Conservation (phyloP, 2,329 filamentous ascomycete genomes). For the Cladosporium sp. region DNA sequence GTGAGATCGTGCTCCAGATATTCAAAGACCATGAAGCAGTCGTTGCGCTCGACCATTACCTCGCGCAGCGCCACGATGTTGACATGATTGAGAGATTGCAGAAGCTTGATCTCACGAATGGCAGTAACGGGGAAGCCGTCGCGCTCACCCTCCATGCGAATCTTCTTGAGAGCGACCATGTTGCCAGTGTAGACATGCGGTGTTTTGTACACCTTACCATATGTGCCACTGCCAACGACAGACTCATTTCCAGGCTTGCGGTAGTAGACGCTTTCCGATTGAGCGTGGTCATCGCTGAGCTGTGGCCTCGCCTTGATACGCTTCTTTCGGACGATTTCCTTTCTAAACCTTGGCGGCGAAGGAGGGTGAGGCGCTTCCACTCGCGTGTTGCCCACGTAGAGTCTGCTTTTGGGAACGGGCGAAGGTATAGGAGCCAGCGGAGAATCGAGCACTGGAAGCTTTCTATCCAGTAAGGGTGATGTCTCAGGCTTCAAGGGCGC, state of each 20-base stretch:
- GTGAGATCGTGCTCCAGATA: slow-evolving; percentile 96
- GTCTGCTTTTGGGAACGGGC: slow-evolving; percentile 30
- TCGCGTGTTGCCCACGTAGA: slow-evolving; percentile 31
- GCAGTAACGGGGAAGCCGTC: slow-evolving; percentile 91
- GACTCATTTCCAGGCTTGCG: slow-evolving; percentile 97
- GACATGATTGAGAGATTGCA: slow-evolving; percentile 77
- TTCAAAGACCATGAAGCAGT: slow-evolving; percentile 99
- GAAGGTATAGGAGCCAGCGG: slow-evolving; percentile 19
- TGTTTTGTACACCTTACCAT: slow-evolving; percentile 94
- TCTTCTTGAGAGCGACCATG: slow-evolving; percentile 81
- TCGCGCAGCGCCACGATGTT: slow-evolving; percentile 83
- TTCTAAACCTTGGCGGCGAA: slow-evolving; percentile 30
- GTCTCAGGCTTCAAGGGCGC: slow-evolving; percentile 23
- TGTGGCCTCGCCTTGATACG: slow-evolving; percentile 67
- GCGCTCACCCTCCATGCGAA: slow-evolving; percentile 87
- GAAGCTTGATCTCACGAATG: slow-evolving; percentile 82
- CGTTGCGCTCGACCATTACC: slow-evolving; percentile 97
- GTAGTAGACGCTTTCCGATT: slow-evolving; percentile 87
- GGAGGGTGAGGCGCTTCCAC: slow-evolving; percentile 21
- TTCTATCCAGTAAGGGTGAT: slow-evolving; percentile 43
- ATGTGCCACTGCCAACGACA: slow-evolving; percentile 90
- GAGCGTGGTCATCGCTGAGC: slow-evolving; percentile 66
- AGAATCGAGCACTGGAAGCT: slow-evolving; percentile 4
- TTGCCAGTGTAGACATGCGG: slow-evolving; percentile 85
- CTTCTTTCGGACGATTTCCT: slow-evolving; percentile 60